Base-by-base conservation (phyloP, 2,329 filamentous ascomycete genomes). In the Domatiomyces catenatus region DNA sequence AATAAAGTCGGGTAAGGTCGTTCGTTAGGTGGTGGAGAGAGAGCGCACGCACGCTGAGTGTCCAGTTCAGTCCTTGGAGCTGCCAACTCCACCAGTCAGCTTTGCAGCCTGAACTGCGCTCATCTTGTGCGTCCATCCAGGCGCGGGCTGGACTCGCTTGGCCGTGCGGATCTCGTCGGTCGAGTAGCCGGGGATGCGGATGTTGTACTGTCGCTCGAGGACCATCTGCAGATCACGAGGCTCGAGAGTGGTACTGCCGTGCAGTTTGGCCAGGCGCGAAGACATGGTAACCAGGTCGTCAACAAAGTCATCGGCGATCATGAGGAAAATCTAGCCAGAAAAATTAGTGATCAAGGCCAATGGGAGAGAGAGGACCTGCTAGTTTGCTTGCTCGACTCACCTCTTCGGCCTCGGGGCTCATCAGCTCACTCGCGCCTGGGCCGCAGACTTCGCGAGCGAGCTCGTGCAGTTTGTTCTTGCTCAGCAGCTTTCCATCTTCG, bases 381-480 rank as follows among this genome's bases (percentile, higher is more conserved):
- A n/a, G n/a, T n/a, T n/a, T n/a, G n/a, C n/a, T n/a, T n/a, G n/a
- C n/a, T n/a, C n/a, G n/a, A 61, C 75, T 66, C 75, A 93, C 89
- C 75, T 96, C 90, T 77, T 98, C 92, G 47, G 94, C 90, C 59
- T 96, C 92, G 0, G 92, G 86, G 24, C 86, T 86, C 57, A 96
- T 71, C 39, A 82, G 77, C 63, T 86, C 83, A 46, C 79, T 77
- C 22, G 80, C 81, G 8, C 58, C 59, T 12, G 83, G 84, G 49
- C 89, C 89, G 36, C 87, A 94, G 52, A 96, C 88, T 67, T 96
- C 90, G 48, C 89, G 80, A 7, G 96, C 89, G 39, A 98, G 75
- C 64, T 95, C 90, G 62, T 98, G 89, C 42, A 98, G 75, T 70
- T 94, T 96, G 71, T 94, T 93, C 77, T 95, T 95, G 70, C 84